Base-by-base conservation (phyloP, 2,329 filamentous ascomycete species). In the Diaporthe ampelina region DNA sequence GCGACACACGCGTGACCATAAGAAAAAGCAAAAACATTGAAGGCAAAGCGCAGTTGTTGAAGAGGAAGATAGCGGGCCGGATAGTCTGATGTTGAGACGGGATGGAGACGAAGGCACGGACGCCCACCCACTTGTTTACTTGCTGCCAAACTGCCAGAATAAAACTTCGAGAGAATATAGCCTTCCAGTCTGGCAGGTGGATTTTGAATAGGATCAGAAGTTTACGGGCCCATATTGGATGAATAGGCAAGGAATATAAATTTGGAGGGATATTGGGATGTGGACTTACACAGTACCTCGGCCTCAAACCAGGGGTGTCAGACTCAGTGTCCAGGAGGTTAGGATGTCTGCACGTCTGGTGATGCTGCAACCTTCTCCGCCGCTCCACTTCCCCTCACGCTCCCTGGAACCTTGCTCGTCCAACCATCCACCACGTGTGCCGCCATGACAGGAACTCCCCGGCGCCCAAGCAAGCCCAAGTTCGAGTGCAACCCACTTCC, bases 341-440 rank as follows among this genome's bases (percentile, higher is more conserved):
- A 43, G 45, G 45, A 50, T 6, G 9, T n/a, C 21, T 48, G 45
- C 45, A 21, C 8, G 48, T 68, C 32, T 52, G 45, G 4, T 68
- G 29, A 52, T 52, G 45, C 26, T n/a, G 63, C n/a, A 35, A 32
- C 48, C 63, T n/a, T 54, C 48, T 68, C 63, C 32, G 63, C 63
- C 48, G 29, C 21, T 54, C 63, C 63, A 68, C 63, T 54, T 40
- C 63, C 45, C 63, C 48, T 21, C n/a, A 45, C 61, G 19, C 19
- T 24, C 61, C 63, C 63, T 40, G 52, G 63, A 71, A 61, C 37
- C 45, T 45, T 72, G 57, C 70, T 54, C 70, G 26, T 65, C 70
- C 70, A 63, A 63, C 70, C 70, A 72, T 72, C 45, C 48, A 54
- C 57, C 70, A 72, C 70, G 70, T 72, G 70, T 72, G 70, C 70